These are phyloP conservation scores for Podosphaera aphanis DNA, from an alignment of 2,329 filamentous ascomycete genomes.

Conservation along the genomic window DNA sequence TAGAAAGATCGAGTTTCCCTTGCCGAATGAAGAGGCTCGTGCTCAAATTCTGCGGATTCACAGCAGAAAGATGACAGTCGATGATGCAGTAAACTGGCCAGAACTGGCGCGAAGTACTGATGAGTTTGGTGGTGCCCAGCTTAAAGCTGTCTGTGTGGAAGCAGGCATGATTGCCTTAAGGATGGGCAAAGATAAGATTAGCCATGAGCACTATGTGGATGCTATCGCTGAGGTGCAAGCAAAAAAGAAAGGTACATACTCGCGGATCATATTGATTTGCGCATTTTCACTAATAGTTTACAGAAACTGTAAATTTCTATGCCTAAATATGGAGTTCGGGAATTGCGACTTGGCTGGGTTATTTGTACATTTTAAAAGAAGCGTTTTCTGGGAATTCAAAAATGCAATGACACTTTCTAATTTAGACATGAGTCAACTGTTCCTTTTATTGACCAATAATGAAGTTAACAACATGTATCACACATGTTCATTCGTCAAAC, in stretches of 20 bases:
- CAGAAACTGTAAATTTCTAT: slow-evolving; percentile 2
- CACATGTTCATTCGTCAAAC: neutral
- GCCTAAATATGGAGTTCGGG: neutral
- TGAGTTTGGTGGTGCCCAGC: slow-evolving; percentile 90
- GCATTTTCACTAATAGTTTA: neutral
- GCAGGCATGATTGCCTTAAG: slow-evolving; percentile 96
- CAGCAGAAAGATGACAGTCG: slow-evolving; percentile 93
- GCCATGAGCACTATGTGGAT: slow-evolving; percentile 96
- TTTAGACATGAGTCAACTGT: too few relatives aligned
- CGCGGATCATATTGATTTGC: neutral
- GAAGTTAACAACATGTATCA: too few relatives aligned
- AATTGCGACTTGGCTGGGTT: neutral
- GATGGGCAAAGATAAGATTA: slow-evolving; percentile 86
- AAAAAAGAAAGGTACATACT: neutral
- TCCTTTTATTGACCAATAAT: too few relatives aligned
- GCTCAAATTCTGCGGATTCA: slow-evolving; percentile 96
- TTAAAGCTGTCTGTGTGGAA: slow-evolving; percentile 97
- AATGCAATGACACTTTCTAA: neutral
- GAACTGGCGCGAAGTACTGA: slow-evolving; percentile 91
- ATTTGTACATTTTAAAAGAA: neutral
- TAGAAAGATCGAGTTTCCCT: slow-evolving; percentile 92
- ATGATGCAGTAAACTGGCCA: slow-evolving; percentile 80
- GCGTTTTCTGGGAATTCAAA: neutral
- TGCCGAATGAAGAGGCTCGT: slow-evolving; percentile 91
- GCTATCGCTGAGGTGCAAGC: slow-evolving; percentile 80